Evolutionary conservation across 495 filamentous ascomycete species (phyloP).

Genomic region (Hypoxylon lienhwacheense): DNA sequence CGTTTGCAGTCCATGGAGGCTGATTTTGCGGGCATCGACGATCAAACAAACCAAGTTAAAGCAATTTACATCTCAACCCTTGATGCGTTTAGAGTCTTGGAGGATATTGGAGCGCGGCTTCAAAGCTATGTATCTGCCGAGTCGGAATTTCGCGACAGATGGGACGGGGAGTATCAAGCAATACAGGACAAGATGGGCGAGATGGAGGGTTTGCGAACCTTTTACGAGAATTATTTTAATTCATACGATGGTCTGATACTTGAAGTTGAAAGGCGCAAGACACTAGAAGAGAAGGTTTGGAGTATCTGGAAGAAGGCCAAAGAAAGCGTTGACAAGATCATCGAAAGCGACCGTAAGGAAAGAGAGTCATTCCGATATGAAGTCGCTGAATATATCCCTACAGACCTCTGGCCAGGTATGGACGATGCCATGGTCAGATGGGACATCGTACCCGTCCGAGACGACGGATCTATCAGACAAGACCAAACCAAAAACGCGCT

Average conservation of each 20-base stretch:
- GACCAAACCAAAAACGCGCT: conserved; percentile 12
- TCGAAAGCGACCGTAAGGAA: conserved; percentile 71
- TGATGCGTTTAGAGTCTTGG: conserved; percentile 65
- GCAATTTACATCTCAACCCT: conserved; percentile 52
- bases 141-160: conserved; percentile 69
- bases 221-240: conserved; percentile 81
- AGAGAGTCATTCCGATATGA: conserved; percentile 79
- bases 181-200: conserved; percentile 70
- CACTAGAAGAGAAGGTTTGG: conserved; percentile 70
- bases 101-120: conserved; percentile 65
- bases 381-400: conserved; percentile 81
- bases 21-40: conserved; percentile 58
- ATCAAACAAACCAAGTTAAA: conserved; percentile 59
- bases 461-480: conserved; percentile 17
- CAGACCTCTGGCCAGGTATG: conserved; percentile 84
- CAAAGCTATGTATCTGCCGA: conserved; percentile 69
- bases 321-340: conserved; percentile 72
- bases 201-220: conserved; percentile 68
- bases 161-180: conserved; percentile 71
- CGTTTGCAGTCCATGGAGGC: conserved; percentile 75
- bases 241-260: conserved; percentile 83
- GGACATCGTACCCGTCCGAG: conserved; percentile 46
- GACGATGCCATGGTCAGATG: conserved; percentile 44
- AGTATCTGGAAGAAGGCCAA: conserved; percentile 73
- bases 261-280: conserved; percentile 74